A percentile compares a stretch with the other conserved stretches of the same genome.
phyloP scores from a whole-genome alignment of 2,329 filamentous ascomycete species.

The Penicillium sp. region DNA sequence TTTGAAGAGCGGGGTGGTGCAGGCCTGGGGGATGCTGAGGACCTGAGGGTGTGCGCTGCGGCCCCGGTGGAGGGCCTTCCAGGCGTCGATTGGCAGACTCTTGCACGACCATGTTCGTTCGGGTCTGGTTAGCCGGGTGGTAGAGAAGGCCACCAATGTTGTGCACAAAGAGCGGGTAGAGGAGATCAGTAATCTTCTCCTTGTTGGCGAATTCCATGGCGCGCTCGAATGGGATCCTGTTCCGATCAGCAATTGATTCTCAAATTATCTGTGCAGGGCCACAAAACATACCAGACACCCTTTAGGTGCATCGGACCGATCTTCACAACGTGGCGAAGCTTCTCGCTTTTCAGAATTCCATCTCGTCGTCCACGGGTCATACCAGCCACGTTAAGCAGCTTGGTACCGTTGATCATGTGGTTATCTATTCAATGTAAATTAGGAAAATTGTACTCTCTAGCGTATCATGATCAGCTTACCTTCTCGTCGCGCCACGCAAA shows the following conservation, averaged over 20 bases:
- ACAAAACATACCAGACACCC: constrained; percentile 78
- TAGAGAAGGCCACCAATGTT: constrained; percentile 94
- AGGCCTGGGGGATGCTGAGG: constrained; percentile 62
- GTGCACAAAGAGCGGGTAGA: constrained; percentile 96
- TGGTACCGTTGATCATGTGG: constrained; percentile 99
- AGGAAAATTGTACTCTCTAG: background rate
- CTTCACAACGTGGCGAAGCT: constrained; percentile 94
- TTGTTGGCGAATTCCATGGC: constrained; percentile 99
- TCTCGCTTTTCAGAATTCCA: constrained; percentile 96
- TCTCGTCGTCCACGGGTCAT: constrained; percentile 97
- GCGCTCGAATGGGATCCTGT: constrained; percentile 94
- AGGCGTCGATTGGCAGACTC: constrained; percentile 75
- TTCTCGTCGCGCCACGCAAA: constrained; percentile 92
- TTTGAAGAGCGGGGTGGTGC: constrained; percentile 66
- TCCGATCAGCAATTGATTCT: background rate
- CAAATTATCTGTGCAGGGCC: background rate
- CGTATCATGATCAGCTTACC: constrained; percentile 56
- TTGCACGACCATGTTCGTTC: constrained; percentile 84
- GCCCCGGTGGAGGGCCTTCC: constrained; percentile 49
- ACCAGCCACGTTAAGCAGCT: constrained; percentile 92
- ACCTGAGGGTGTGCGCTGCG: constrained; percentile 63
- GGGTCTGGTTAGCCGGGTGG: constrained; percentile 78
- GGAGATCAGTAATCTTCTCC: constrained; percentile 94
- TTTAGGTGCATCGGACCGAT: constrained; percentile 99
- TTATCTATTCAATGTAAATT: constrained; percentile 65